Base-by-base conservation (phyloP, 768 basidiomycete genomes). In the Hemileccinum impolitum region DNA sequence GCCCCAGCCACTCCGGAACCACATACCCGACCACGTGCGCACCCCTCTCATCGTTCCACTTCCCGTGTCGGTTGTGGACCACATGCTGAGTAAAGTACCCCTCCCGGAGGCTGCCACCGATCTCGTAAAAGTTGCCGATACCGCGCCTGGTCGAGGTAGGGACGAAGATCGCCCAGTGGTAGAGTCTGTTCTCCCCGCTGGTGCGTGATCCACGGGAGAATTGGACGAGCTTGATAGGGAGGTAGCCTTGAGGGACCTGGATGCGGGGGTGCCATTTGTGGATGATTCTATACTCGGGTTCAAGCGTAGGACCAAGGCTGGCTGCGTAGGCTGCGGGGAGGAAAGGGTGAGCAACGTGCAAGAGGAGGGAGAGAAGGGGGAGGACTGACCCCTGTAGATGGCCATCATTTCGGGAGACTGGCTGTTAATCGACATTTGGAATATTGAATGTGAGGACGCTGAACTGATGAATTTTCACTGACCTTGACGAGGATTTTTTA, bases 91-190 rank as follows among this genome's bases (percentile, higher is more conserved):
- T 43, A 7, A 52, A 30, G 37, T 62, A 62, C 0, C 60, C 53
- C 0, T 31, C 21, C 28, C 45, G 46, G 0, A 56, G 50, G 11
- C 45, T 46, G 9, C 54, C 54, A 0, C 42, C 53, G 28, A 62
- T 39, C 26, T 55, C 59, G 44, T 60, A 60, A 30, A 18, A 60
- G 46, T 60, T 60, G 9, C 59, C 59, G 5, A 61, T 38, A 0
- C 56, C 59, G 8, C 59, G 59, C 12, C 19, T 14, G 7, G 45
- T 43, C 7, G 59, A 58, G 0, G 59, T 58, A 2, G 59, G 56
- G 45, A 60, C 39, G 56, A 54, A 61, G 45, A 61, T 61, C n/a
- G 59, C 55, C 55, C 59, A 60, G 15, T 61, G 59, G 13, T 51
- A 31, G 0, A 48, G 34, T 18, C 45, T 25, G 1, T 6, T 46